Evolutionary conservation across 2,329 filamentous ascomycete genomes (phyloP).

Genomic region (Penicillium sp.): DNA sequence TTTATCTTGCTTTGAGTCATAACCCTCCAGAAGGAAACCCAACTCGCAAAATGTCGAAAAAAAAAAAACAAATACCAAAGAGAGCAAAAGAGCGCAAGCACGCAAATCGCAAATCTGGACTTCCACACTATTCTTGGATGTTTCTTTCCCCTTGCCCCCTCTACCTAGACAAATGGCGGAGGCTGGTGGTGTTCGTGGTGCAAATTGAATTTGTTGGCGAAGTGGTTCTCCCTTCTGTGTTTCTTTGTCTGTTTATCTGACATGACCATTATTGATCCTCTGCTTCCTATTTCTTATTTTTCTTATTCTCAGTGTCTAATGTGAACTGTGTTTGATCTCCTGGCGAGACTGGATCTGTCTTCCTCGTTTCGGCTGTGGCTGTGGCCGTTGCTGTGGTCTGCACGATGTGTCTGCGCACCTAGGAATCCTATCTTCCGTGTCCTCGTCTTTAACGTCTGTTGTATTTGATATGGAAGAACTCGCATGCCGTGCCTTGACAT

Average conservation of each 20-base stretch:
- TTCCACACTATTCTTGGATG: conserved; percentile 23
- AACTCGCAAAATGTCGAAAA: conserved; percentile 13
- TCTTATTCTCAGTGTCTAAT: conserved; percentile 28
- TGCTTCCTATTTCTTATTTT: conserved; percentile 21
- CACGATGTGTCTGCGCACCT: too few species aligned
- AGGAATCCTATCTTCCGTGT: too few species aligned
- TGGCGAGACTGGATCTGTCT: background rate
- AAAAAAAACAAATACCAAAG: conserved; percentile 20
- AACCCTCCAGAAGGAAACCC: conserved; percentile 14
- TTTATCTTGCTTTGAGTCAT: conserved; percentile 8
- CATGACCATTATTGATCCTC: conserved; percentile 26
- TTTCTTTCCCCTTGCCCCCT: conserved; percentile 31
- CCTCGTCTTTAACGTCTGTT: too few species aligned
- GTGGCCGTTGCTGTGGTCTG: background rate
- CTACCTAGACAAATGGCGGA: conserved; percentile 37
- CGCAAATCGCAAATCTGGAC: conserved; percentile 30
- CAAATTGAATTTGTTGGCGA: conserved; percentile 36
- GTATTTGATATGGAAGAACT: too few species aligned
- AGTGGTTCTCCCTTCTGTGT: conserved; percentile 29
- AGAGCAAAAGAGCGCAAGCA: conserved; percentile 31
- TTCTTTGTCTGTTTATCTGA: conserved; percentile 25
- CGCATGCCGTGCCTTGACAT: too few species aligned
- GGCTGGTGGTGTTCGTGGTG: conserved; percentile 40
- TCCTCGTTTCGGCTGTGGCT: background rate
- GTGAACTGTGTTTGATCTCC: conserved; percentile 10